These are phyloP conservation scores for Xylariaceae sp. DNA, from an alignment of 2,329 filamentous ascomycete species.

Conservation along the genomic window DNA sequence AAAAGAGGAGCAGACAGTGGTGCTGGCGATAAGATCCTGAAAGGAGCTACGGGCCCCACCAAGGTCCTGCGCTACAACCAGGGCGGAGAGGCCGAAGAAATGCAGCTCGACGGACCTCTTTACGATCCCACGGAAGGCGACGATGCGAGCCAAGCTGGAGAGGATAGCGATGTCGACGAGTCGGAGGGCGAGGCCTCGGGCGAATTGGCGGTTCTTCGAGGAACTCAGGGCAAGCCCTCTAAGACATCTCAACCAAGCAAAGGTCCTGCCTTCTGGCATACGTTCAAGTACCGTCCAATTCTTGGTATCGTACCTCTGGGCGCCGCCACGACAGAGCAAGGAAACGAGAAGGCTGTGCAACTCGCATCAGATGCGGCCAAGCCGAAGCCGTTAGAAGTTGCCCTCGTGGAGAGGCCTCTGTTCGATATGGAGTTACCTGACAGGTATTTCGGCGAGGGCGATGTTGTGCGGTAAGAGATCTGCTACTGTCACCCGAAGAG, in stretches of 20 bases:
- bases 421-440: constrained; percentile 77
- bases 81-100: constrained; percentile 24
- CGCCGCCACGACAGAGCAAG: constrained; percentile 31
- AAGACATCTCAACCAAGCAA: constrained; percentile 18
- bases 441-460: constrained; percentile 58
- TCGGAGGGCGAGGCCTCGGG: constrained; percentile 33
- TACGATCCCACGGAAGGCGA: constrained; percentile 31
- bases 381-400: constrained; percentile 63
- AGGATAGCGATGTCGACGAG: constrained; percentile 33
- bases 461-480: constrained; percentile 25
- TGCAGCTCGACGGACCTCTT: constrained; percentile 25
- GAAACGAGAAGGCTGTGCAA: constrained; percentile 14
- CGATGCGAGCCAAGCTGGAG: constrained; percentile 25
- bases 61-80: constrained; percentile 25
- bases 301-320: constrained; percentile 59
- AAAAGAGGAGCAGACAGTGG: constrained; percentile 49
- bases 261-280: constrained; percentile 60
- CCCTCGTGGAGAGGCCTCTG: constrained; percentile 77
- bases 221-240: constrained; percentile 27
- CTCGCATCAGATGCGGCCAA: constrained; percentile 7
- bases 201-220: constrained; percentile 30
- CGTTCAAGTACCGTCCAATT: constrained; percentile 92
- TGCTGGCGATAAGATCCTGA: constrained; percentile 49
- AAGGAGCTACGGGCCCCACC: constrained; percentile 34
- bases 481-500: neutral